Evolutionary conservation across 441 rosid genomes (phyloP).

Genomic region (Iberis amara): DNA sequence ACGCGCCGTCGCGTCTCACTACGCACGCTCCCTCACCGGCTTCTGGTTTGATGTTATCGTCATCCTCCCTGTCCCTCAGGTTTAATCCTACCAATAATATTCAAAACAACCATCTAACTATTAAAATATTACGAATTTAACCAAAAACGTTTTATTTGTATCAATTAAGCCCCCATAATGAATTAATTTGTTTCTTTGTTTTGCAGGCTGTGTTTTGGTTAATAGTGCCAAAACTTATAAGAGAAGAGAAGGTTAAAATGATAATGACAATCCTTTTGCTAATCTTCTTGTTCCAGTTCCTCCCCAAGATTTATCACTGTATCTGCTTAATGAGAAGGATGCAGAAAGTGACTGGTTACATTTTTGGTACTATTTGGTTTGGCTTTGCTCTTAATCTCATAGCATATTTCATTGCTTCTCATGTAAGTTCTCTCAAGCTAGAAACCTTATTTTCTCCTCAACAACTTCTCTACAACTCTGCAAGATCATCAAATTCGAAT

Average conservation of each 20-base stretch:
- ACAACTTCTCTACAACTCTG: not conserved
- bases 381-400: conserved; percentile 67
- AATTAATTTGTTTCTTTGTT: not conserved
- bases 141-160: not conserved
- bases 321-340: conserved; percentile 54
- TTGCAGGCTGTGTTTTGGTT: conserved; percentile 69
- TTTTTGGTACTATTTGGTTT: conserved; percentile 82
- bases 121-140: not conserved
- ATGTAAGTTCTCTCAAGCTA: conserved; percentile 34
- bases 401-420: conserved; percentile 69
- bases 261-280: conserved; percentile 46
- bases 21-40: conserved; percentile 48
- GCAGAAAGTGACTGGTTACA: conserved; percentile 72
- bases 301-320: conserved; percentile 69
- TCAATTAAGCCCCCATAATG: not conserved
- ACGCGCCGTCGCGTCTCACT: conserved; percentile 54
- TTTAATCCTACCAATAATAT: conserved; percentile 3
- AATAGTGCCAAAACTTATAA: conserved; percentile 46
- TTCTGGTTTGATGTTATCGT: conserved; percentile 71
- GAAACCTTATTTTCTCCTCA: conserved; percentile 9
- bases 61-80: conserved; percentile 76
- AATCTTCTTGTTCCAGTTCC: conserved; percentile 59
- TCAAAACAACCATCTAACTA: conserved; percentile 10
- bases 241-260: conserved; percentile 41
- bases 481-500: not conserved